phyloP scores from a whole-genome alignment of 1,284 basidiomycete species.

The Naganishia cerealis region DNA sequence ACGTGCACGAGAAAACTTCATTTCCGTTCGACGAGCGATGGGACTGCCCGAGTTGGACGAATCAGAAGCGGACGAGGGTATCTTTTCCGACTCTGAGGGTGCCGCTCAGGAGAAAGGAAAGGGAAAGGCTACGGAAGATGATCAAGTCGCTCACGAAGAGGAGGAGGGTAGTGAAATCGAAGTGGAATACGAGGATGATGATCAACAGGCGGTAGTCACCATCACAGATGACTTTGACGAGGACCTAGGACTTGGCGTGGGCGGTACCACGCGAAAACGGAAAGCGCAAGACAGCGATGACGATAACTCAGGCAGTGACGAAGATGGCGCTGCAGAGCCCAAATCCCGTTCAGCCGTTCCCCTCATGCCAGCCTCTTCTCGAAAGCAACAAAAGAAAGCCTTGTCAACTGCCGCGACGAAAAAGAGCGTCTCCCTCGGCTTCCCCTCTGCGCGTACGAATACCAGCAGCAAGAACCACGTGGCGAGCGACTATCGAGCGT shows the following conservation, averaged over 20 bases:
- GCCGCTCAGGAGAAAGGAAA: background rate
- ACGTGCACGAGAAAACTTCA: slow-evolving; percentile 50
- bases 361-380: slow-evolving; percentile 47
- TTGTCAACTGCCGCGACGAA: slow-evolving; percentile 32
- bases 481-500: slow-evolving; percentile 36
- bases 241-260: slow-evolving; percentile 16
- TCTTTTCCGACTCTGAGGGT: background rate
- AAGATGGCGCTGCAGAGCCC: slow-evolving; percentile 21
- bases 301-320: slow-evolving; percentile 10
- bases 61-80: slow-evolving; percentile 30
- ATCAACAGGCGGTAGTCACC: slow-evolving; percentile 53
- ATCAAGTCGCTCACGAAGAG: slow-evolving; percentile 17
- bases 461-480: slow-evolving; percentile 42
- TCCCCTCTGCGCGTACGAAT: slow-evolving; percentile 33
- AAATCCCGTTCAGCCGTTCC: slow-evolving; percentile 34
- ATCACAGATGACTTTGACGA: slow-evolving; percentile 53
- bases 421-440: slow-evolving; percentile 18
- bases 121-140: background rate
- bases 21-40: slow-evolving; percentile 48
- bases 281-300: slow-evolving; percentile 10
- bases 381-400: slow-evolving; percentile 42
- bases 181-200: slow-evolving; percentile 51
- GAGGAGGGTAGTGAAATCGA: slow-evolving; percentile 37
- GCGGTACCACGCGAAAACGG: slow-evolving; percentile 10
- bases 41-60: slow-evolving; percentile 42